Base-by-base conservation (phyloP, 2,329 filamentous ascomycete species). In the Dothistroma pini region DNA sequence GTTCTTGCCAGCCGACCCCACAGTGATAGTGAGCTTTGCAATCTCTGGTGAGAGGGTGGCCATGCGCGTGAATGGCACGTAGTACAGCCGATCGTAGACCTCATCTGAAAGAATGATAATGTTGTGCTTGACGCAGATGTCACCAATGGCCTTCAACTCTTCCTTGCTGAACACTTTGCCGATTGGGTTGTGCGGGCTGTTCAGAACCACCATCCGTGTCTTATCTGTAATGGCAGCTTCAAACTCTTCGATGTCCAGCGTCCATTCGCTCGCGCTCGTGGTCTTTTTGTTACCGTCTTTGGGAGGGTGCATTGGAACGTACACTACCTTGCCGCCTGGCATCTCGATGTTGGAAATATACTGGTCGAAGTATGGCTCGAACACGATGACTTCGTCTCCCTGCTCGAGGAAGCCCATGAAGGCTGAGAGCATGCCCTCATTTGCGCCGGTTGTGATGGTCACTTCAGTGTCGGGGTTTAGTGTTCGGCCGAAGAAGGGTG, bases 291-390 rank as follows among this genome's bases (percentile, higher is more conserved):
- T 89, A 55, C 95, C 95, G 51, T 91, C 87, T 65, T 84, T 83
- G 10, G 95, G 95, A 31, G 95, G 93, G 64, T 95, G 90, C 74
- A 99, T 82, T n/a, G 95, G 93, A 25, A 97, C 93, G 74, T 97
- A 97, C 69, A 93, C 89, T 66, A 97, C 91, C 74, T 89, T 96
- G 68, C 95, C 95, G 56, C 95, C 95, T 0, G 95, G 88, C 93
- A 99, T 97, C 77, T 97, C 90, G 66, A 99, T 97, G 78, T 99
- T 99, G 81, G 89, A 92, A 68, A 99, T 96, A 75, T 97, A 96
- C 87, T 99, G 95, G 77, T 99, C 95, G 75, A 97, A 99, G 79
- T 97, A 99, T 11, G 95, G 95, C 79, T 99, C 95, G 75, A 99
- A 97, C 59, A 99, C 85, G 68, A 99, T 97, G 67, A 97, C 95